Conservation (phyloP, 2,329 filamentous ascomycete species). For the Pseudogymnoascus sp. region DNA sequence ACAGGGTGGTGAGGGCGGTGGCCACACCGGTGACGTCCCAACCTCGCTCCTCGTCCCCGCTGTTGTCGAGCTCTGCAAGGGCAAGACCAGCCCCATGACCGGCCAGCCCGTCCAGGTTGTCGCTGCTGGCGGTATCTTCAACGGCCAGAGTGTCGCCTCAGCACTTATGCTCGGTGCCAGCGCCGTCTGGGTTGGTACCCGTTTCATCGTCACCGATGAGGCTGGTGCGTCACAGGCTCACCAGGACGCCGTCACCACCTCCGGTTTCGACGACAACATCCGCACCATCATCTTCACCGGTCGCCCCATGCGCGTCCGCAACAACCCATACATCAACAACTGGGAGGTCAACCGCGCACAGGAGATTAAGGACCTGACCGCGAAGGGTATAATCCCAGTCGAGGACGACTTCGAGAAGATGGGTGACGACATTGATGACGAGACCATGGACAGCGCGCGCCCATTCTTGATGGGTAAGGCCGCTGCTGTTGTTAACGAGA, state of each 20-base stretch:
- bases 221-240: slow-evolving; percentile 88
- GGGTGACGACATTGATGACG: slow-evolving; percentile 66
- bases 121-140: slow-evolving; percentile 89
- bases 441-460: slow-evolving; percentile 82
- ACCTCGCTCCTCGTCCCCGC: slow-evolving; percentile 88
- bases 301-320: slow-evolving; percentile 85
- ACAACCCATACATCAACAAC: slow-evolving; percentile 86
- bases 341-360: slow-evolving; percentile 87
- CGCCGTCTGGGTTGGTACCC: slow-evolving; percentile 93
- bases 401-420: slow-evolving; percentile 89
- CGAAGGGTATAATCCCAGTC: slow-evolving; percentile 85
- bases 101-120: slow-evolving; percentile 83
- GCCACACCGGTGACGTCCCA: slow-evolving; percentile 90
- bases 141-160: slow-evolving; percentile 81
- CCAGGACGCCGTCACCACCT: slow-evolving; percentile 89
- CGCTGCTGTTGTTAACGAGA: slow-evolving; percentile 86
- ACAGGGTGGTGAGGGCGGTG: slow-evolving; percentile 94
- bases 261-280: slow-evolving; percentile 90
- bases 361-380: slow-evolving; percentile 88
- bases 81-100: slow-evolving; percentile 77
- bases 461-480: slow-evolving; percentile 97
- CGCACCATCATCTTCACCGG: slow-evolving; percentile 98
- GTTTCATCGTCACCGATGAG: slow-evolving; percentile 90
- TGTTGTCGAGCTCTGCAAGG: slow-evolving; percentile 72
- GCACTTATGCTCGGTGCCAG: slow-evolving; percentile 86